Evolutionary conservation across 2,329 filamentous ascomycete species (phyloP).

Genomic region (Aschersonia sp.): DNA sequence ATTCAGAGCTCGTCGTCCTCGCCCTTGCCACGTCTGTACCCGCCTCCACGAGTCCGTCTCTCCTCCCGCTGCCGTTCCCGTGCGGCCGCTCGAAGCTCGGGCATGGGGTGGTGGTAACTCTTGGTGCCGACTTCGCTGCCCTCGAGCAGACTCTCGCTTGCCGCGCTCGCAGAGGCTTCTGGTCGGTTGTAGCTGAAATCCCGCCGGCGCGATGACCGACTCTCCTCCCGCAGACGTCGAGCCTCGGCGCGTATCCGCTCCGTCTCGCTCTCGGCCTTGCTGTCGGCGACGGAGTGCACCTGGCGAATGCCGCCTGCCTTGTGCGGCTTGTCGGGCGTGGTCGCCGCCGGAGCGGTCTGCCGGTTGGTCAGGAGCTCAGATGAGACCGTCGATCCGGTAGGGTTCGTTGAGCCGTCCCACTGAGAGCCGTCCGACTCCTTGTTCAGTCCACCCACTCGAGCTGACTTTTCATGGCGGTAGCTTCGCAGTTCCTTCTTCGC

Average conservation of each 20-base stretch:
- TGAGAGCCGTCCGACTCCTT: slow-evolving; percentile 62
- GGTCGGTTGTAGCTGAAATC: slow-evolving; percentile 41
- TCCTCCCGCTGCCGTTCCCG: slow-evolving; percentile 18
- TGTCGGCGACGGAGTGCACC: slow-evolving; percentile 46
- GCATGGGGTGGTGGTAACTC: slow-evolving; percentile 41
- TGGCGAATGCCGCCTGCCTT: slow-evolving; percentile 33
- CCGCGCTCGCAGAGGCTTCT: slow-evolving; percentile 16
- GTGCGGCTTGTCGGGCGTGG: slow-evolving; percentile 28
- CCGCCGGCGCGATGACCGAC: slow-evolving; percentile 24
- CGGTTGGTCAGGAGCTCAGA: slow-evolving; percentile 46
- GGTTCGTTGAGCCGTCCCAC: slow-evolving; percentile 62
- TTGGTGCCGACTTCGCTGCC: slow-evolving; percentile 40
- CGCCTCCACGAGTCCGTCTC: slow-evolving; percentile 18
- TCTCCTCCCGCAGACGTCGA: slow-evolving; percentile 37
- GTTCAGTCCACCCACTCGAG: slow-evolving; percentile 82
- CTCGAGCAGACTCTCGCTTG: slow-evolving; percentile 16
- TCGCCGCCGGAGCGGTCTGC: slow-evolving; percentile 41
- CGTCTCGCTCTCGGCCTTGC: slow-evolving; percentile 33
- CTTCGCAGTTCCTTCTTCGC: slow-evolving; percentile 58
- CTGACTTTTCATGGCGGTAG: slow-evolving; percentile 78
- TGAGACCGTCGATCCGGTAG: slow-evolving; percentile 45
- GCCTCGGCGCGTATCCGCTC: slow-evolving; percentile 44
- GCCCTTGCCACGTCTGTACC: slow-evolving; percentile 18
- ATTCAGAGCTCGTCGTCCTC: slow-evolving; percentile 10
- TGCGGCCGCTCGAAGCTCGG: slow-evolving; percentile 27